Base-by-base conservation (phyloP, 164 flowering plant genomes). In the Brasenia schreberi region DNA sequence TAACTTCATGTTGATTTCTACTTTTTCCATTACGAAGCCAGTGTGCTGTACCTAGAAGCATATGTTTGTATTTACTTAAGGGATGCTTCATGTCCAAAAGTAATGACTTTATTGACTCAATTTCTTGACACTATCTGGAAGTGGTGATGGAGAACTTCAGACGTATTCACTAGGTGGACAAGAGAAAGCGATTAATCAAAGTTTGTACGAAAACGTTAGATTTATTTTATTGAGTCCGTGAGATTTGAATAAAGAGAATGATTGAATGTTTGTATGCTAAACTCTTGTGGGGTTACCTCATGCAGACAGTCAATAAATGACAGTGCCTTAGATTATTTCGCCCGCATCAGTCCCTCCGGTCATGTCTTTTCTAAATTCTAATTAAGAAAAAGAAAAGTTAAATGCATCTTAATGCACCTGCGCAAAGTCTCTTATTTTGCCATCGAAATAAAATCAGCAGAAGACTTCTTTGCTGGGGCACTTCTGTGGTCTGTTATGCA, bases 181-280 rank as follows among this genome's bases (percentile, higher is more conserved):
- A 45, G 53, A 45, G 14, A 45, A 1, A 45, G 14, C 2, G 53
- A 45, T 7, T 45, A 45, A 45, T 45, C 53, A 45, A 45, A 45
- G 53, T 45, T 12, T 45, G 11, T 45, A 2, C 1, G 11, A 45
- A 45, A 2, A 45, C 7, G 14, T 45, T 45, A 12, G 53, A 4
- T 7, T n/a, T 60, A 60, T 19, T 60, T 60, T 9, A 60, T 60
- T 60, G 16, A 3, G n/a, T 6, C 63, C 63, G 11, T n/a, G 63
- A n/a, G 11, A n/a, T 18, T 60, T 60, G 63, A 60, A 60, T n/a
- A 60, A 60, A 60, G 63, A 60, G 63, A 60, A 60, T 60, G 63
- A 60, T 60, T 60, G 63, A 60, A 60, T 60, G 63, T 60, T 23
- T 60, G 19, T n/a, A 7, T 18, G 63, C 63, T n/a, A 6, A 1